phyloP scores from a whole-genome alignment of 129 eudicot genomes.

The Cynara cardunculus region DNA sequence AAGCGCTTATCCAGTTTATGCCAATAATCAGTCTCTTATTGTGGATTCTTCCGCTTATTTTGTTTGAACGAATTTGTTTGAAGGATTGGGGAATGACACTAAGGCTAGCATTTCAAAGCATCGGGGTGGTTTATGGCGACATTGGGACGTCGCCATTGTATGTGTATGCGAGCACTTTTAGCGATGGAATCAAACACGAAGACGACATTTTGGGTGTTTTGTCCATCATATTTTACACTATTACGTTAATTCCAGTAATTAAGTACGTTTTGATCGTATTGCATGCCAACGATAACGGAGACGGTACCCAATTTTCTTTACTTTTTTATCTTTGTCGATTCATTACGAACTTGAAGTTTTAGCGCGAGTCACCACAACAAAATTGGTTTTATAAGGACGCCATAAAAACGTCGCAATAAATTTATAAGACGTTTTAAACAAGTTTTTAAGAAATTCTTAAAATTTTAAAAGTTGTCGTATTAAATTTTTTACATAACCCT shows the following conservation, averaged over 20 bases:
- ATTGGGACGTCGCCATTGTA: conserved; percentile 88
- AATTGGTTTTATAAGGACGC: neutral
- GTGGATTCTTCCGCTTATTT: neutral
- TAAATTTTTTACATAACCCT: neutral
- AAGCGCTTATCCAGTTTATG: neutral
- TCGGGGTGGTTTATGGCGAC: conserved; percentile 83
- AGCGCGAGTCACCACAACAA: neutral
- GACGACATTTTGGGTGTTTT: conserved; percentile 72
- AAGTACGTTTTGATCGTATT: conserved; percentile 73
- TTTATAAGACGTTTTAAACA: neutral
- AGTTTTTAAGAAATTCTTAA: no score
- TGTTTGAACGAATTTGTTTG: neutral
- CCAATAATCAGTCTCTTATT: neutral
- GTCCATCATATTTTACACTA: conserved; percentile 69
- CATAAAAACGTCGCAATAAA: neutral
- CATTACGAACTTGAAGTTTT: neutral
- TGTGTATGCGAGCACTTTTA: conserved; percentile 54
- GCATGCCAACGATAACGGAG: conserved; percentile 76
- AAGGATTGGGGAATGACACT: conserved; percentile 50
- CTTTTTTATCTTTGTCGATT: neutral
- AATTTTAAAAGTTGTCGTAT: neutral
- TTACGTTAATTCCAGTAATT: conserved; percentile 68
- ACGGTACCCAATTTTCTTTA: conserved; percentile 33
- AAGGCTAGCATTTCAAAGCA: conserved; percentile 71
- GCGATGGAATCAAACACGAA: conserved; percentile 52